phyloP scores from a whole-genome alignment of 1,139 yeast species.

The Geotrichum histeridarum region DNA sequence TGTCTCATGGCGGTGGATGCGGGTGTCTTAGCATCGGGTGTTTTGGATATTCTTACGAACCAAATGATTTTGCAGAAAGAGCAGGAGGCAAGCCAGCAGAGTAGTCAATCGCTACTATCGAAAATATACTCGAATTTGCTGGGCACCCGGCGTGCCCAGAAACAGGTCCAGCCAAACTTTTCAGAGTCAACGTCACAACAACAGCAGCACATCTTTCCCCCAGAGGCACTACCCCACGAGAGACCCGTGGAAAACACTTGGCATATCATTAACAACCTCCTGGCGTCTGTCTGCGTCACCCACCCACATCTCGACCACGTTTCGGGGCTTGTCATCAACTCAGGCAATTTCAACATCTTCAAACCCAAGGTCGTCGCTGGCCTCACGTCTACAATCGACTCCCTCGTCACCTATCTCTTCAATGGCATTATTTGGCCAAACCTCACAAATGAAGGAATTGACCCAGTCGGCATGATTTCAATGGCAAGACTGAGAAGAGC shows the following conservation, averaged over 20 bases:
- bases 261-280: conserved; percentile 31
- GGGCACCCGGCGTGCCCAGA: conserved; percentile 3
- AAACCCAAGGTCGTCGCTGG: conserved; percentile 50
- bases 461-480: conserved; percentile 30
- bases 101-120: background rate
- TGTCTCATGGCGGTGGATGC: conserved; percentile 64
- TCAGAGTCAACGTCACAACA: background rate
- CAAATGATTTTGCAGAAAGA: conserved; percentile 13
- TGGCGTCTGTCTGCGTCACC: conserved; percentile 54
- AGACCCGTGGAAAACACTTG: conserved; percentile 35
- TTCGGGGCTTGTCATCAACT: conserved; percentile 61
- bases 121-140: conserved; percentile 10
- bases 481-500: conserved; percentile 24
- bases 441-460: conserved; percentile 42
- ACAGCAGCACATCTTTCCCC: conserved; percentile 19
- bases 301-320: conserved; percentile 87
- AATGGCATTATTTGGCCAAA: conserved; percentile 83
- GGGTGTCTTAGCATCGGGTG: conserved; percentile 63
- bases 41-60: conserved; percentile 48
- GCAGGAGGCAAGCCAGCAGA: background rate
- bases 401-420: conserved; percentile 55
- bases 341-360: conserved; percentile 50
- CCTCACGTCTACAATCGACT: conserved; percentile 47
- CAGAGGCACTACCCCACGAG: conserved; percentile 26
- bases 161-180: conserved; percentile 9